phyloP scores from a whole-genome alignment of 1,284 basidiomycete genomes.

The Pseudozyma thailandica region DNA sequence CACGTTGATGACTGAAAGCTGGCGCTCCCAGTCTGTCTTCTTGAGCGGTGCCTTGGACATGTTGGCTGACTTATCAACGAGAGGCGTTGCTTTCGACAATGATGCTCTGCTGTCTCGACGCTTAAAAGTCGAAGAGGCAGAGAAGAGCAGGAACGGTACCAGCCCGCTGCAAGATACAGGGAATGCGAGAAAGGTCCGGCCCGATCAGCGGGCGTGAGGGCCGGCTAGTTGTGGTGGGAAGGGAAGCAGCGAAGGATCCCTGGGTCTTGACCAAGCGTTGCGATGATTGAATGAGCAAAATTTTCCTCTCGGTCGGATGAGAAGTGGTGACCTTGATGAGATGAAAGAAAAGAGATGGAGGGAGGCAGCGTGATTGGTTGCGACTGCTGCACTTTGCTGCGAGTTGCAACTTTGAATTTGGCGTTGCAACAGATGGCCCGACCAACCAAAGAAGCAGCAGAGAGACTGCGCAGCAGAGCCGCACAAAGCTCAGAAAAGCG shows the following conservation, averaged over 20 bases:
- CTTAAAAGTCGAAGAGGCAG: background rate
- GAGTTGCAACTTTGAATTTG: constrained; percentile 6
- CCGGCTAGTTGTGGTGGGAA: constrained; percentile 14
- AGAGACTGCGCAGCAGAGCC: no score
- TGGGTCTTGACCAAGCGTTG: background rate
- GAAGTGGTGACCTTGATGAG: constrained; percentile 8
- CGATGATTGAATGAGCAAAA: constrained; percentile 6
- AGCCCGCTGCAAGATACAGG: constrained; percentile 1
- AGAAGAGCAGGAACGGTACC: background rate
- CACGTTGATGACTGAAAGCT: constrained; percentile 70
- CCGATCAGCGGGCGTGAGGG: constrained; percentile 23
- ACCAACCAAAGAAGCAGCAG: no score
- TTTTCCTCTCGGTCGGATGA: constrained; percentile 18
- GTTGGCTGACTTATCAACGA: background rate
- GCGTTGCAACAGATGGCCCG: background rate
- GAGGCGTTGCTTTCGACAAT: no score
- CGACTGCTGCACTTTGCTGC: background rate
- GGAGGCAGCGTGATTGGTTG: constrained; percentile 21
- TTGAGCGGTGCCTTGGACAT: constrained; percentile 46
- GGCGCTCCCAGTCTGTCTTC: constrained; percentile 70
- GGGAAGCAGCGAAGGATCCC: background rate
- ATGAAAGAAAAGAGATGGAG: constrained; percentile 15
- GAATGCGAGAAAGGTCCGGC: constrained; percentile 10
- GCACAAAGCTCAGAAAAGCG: no score
- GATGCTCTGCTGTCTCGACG: no score